Base-by-base conservation (phyloP, 139 green algal genomes). In the Pedinophyceae sp. region DNA sequence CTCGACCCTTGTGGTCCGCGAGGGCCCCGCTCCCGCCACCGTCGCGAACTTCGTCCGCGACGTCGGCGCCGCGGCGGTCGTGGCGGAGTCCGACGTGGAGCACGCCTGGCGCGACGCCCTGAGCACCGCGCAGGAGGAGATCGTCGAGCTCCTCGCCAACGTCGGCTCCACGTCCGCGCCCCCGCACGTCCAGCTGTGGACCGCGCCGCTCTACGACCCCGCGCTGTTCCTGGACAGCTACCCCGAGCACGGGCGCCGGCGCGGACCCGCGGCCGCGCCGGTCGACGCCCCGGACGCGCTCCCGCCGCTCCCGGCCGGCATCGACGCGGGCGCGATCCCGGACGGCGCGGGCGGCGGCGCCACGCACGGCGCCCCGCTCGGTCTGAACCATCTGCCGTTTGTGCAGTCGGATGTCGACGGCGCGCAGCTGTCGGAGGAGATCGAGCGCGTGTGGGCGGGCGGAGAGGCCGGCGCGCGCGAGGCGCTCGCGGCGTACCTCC, bases 1-100 rank as follows among this genome's bases (percentile, higher is more conserved):
- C n/a, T n/a, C n/a, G n/a, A n/a, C n/a, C 25, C 69, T 89, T 25
- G 16, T 82, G 4, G 43, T 89, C 27, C 40, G 47, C 17, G 27
- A 46, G 24, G 80, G 80, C 2, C n/a, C 50, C 7, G 61, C 57
- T 50, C 50, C 60, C 24, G n/a, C 63, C 26, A 22, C 58, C 27
- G 28, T 89, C 22, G 40, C 58, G 2, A 26, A 23, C 4, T 7
- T 79, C 27, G 62, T 52, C 2, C 18, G 25, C 1, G n/a, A 64
- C 4, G 7, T 66, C 49, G 54, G 58, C 0, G 64, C 65, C 3
- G 16, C 52, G 1, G 38, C 26, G 6, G 52, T 89, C 29, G 30
- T 81, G 13, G 60, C 72, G 7, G 76, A 87, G 55, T 61, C 59
- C 0, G 79, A 88, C 52, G 64, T 82, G 50, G 81, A 85, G 55